Evolutionary conservation across 805 yeast species (phyloP).

Genomic region (Aciculoconidium aculeatum): DNA sequence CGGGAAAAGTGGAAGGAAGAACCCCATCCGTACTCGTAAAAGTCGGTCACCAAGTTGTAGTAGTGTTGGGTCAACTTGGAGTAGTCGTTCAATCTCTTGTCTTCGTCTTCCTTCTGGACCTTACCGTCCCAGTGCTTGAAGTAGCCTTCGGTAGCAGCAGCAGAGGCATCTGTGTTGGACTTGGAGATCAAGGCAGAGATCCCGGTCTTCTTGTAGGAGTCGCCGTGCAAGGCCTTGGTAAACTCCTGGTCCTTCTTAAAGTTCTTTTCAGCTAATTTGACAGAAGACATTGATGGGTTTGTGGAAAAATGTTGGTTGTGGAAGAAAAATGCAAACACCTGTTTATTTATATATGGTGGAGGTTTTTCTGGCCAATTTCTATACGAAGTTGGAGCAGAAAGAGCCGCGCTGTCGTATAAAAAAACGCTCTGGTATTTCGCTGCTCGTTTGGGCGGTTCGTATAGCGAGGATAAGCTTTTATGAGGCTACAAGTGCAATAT

Average conservation of each 20-base stretch:
- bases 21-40: slow-evolving; percentile 99
- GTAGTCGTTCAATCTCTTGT: slow-evolving; percentile 74
- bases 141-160: slow-evolving; percentile 81
- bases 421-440: too few relatives aligned
- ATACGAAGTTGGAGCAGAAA: too few relatives aligned
- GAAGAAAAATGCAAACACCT: too few relatives aligned
- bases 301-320: too few relatives aligned
- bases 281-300: too few relatives aligned
- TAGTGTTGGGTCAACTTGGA: slow-evolving; percentile 89
- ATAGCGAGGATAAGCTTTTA: too few relatives aligned
- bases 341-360: too few relatives aligned
- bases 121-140: slow-evolving; percentile 98
- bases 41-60: slow-evolving; percentile 95
- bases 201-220: slow-evolving; percentile 62
- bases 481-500: too few relatives aligned
- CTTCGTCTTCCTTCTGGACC: slow-evolving; percentile 66
- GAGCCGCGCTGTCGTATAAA: too few relatives aligned
- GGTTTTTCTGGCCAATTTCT: too few relatives aligned
- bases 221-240: slow-evolving; percentile 84
- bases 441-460: too few relatives aligned
- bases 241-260: slow-evolving; percentile 61
- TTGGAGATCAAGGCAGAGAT: slow-evolving; percentile 71
- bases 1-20: slow-evolving; percentile 96
- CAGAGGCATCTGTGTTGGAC: slow-evolving; percentile 55
- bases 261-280: slow-evolving; percentile 42